Base-by-base conservation (phyloP, 75 land plant genomes). In the Picea sitchensis region DNA sequence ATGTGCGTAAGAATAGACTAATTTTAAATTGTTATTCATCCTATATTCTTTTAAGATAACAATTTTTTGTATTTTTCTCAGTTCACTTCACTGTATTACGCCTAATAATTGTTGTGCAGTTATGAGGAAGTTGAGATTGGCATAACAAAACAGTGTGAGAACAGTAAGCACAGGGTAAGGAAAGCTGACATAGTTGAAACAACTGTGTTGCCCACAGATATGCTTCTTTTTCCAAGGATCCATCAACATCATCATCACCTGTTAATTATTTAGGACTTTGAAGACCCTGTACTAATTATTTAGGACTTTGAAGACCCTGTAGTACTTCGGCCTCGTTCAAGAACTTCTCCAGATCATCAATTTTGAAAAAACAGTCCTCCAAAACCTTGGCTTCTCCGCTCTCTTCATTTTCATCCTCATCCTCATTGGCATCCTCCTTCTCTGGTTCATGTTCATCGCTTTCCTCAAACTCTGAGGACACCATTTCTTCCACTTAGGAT, bases 281-380 rank as follows among this genome's bases (percentile, higher is more conserved):
- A 65, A 84, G 87, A 41, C 88, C 92, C 81, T 76, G 84, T 31
- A 65, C 62, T 26, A 26, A 26, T 26, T 26, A 26, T 26, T 26
- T 26, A 26, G 26, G 76, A 56, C 67, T 32, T 0, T 91, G 88
- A 65, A 84, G 87, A 41, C 88, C 92, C 81, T 76, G 84, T 31
- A 65, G 26, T 26, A 26, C 92, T 64, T 93, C 98, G 44, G 90
- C 96, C 47, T 85, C 86, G 61, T 84, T 92, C 81, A 91, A 65
- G 80, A 83, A 93, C 83, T 86, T 84, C 84, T 94, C 84, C 91
- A 92, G 72, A 13, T 91, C 99, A 78, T 88, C 86, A 8, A 94
- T 79, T 79, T 87, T 91, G 61, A 93, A 77, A 80, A 93, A 93
- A 78, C 76, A 65, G 79, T 93, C 96, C 59, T 96, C 96, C 14